phyloP scores from a whole-genome alignment of 805 yeast species.

The Saccharomyces jurei region DNA sequence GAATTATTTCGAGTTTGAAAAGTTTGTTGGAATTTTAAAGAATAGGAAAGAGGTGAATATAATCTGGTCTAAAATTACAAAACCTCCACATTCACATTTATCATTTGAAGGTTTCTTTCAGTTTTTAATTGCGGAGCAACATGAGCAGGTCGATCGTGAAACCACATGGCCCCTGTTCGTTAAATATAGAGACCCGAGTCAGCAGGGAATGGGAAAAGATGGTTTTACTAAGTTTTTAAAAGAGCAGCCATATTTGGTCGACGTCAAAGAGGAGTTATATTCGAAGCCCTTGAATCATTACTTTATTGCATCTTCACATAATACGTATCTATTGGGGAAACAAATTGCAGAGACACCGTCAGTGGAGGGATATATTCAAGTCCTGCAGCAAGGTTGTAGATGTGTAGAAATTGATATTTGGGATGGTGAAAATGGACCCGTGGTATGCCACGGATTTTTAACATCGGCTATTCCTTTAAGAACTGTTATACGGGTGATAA shows the following conservation, averaged over 20 bases:
- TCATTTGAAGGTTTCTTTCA: constrained; percentile 27
- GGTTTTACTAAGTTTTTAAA: constrained; percentile 27
- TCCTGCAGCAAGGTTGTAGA: constrained; percentile 84
- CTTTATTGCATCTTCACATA: constrained; percentile 87
- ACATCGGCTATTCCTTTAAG: constrained; percentile 63
- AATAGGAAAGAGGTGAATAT: constrained; percentile 50
- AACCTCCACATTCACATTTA: constrained; percentile 12
- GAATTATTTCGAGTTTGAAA: constrained; percentile 65
- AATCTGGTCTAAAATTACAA: constrained; percentile 39
- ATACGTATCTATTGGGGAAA: constrained; percentile 81
- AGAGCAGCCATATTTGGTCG: constrained; percentile 22
- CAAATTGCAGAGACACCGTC: constrained; percentile 85
- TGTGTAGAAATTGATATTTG: constrained; percentile 94
- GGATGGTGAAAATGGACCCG: constrained; percentile 79
- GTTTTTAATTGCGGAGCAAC: constrained; percentile 44
- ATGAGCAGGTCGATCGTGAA: constrained; percentile 33
- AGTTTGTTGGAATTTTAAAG: constrained; percentile 62
- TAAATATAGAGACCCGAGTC: constrained; percentile 28
- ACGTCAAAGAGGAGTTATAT: constrained; percentile 31
- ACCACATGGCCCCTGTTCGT: constrained; percentile 31
- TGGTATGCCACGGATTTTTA: constrained; percentile 87
- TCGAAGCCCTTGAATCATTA: constrained; percentile 73
- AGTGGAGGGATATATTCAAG: constrained; percentile 79
- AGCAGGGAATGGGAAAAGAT: constrained; percentile 15
- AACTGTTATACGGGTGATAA: constrained; percentile 63